These are phyloP conservation scores for Glomus cerebriforme DNA, from an alignment of 192 early-diverging fungal species.

Conservation along the genomic window DNA sequence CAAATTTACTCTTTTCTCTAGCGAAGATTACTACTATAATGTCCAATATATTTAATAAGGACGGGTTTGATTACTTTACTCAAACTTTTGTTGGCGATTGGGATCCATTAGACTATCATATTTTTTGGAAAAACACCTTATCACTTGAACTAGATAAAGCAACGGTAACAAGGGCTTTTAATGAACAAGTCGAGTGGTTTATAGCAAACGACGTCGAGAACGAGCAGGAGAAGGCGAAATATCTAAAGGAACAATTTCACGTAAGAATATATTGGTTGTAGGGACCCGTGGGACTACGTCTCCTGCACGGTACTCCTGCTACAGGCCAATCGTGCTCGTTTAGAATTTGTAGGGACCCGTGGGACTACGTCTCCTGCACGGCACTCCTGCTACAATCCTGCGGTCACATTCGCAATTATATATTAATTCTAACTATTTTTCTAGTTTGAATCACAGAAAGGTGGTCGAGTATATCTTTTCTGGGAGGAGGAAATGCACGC, in stretches of 20 bases:
- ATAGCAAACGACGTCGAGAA: conserved; percentile 12
- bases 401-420: too few species aligned
- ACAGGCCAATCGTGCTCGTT: not conserved
- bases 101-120: conserved; percentile 32
- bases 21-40: conserved; percentile 7
- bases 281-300: conserved; percentile 25
- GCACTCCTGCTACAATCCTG: conserved; percentile 22
- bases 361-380: conserved; percentile 31
- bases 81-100: conserved; percentile 8
- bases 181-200: conserved; percentile 30
- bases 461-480: conserved; percentile 2
- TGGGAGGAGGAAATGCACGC: not conserved
- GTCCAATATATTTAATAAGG: conserved; percentile 7
- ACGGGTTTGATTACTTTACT: conserved; percentile 32
- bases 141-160: conserved; percentile 19
- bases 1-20: not conserved
- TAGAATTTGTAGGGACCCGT: not conserved
- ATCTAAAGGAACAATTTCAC: conserved; percentile 25
- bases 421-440: not conserved
- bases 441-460: conserved; percentile 9
- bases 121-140: conserved; percentile 21
- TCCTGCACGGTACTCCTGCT: conserved; percentile 29
- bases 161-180: conserved; percentile 26
- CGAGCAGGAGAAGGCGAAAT: conserved; percentile 28
- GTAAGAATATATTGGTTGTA: conserved; percentile 11